Evolutionary conservation across 2,329 filamentous ascomycete species (phyloP).

Genomic region (Cercospora nicotianae): DNA sequence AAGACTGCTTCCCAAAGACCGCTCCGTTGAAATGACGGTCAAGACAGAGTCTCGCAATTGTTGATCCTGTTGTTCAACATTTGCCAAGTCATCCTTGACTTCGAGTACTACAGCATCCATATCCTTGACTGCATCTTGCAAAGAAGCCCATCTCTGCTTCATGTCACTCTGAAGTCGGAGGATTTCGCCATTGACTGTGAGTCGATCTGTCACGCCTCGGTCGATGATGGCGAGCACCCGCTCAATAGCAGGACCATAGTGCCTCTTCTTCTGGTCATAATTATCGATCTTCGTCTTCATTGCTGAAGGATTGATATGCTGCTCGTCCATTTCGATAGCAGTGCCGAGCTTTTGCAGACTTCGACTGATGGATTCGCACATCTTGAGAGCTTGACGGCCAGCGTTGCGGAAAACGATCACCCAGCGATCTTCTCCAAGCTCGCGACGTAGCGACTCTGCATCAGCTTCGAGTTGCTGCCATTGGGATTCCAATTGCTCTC

Average conservation of each 20-base stretch:
- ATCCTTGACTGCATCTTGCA: slow-evolving; percentile 74
- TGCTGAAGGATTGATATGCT: slow-evolving; percentile 67
- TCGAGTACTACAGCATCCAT: slow-evolving; percentile 76
- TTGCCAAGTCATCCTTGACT: slow-evolving; percentile 44
- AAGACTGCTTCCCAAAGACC: slow-evolving; percentile 67
- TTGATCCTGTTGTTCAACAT: slow-evolving; percentile 57
- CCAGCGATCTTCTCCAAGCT: slow-evolving; percentile 94
- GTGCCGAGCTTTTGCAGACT: slow-evolving; percentile 81
- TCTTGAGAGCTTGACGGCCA: slow-evolving; percentile 87
- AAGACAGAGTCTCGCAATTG: slow-evolving; percentile 90
- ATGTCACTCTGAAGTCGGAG: slow-evolving; percentile 82
- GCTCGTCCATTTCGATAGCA: slow-evolving; percentile 70
- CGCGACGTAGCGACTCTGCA: slow-evolving; percentile 82
- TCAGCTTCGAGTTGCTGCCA: slow-evolving; percentile 89
- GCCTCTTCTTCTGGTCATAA: slow-evolving; percentile 91
- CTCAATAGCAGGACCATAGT: slow-evolving; percentile 92
- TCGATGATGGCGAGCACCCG: slow-evolving; percentile 90
- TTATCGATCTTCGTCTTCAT: slow-evolving; percentile 84
- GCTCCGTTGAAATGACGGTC: slow-evolving; percentile 82
- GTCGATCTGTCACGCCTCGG: slow-evolving; percentile 89
- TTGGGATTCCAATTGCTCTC: slow-evolving; percentile 72
- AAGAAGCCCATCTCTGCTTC: slow-evolving; percentile 73
- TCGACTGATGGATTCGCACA: slow-evolving; percentile 92
- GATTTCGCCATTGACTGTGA: slow-evolving; percentile 96
- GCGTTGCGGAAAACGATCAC: slow-evolving; percentile 92